Conservation (phyloP, 2,329 filamentous ascomycete genomes). For the Penicillium sp. region DNA sequence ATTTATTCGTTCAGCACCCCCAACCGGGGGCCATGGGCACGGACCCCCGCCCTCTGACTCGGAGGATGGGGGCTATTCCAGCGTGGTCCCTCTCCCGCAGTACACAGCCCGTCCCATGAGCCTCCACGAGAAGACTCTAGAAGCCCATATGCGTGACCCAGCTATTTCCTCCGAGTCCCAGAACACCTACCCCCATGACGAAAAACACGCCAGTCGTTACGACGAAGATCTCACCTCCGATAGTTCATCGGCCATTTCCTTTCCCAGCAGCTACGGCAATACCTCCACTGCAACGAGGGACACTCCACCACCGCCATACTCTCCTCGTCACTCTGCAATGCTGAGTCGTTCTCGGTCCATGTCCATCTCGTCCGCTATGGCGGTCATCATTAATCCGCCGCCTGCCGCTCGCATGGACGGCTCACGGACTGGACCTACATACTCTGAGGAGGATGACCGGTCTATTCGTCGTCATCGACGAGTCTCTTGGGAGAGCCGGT, state of each 20-base stretch:
- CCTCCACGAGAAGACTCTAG: slow-evolving; percentile 43
- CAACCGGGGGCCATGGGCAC: slow-evolving; percentile 13
- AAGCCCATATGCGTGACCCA: slow-evolving; percentile 35
- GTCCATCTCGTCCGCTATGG: slow-evolving; percentile 33
- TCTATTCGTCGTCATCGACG: slow-evolving; percentile 25
- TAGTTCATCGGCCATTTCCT: slow-evolving; percentile 43
- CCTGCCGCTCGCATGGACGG: slow-evolving; percentile 30
- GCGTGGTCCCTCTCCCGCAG: slow-evolving; percentile 39
- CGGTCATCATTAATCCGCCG: slow-evolving; percentile 25
- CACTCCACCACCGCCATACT: slow-evolving; percentile 46
- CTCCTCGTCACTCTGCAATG: slow-evolving; percentile 31
- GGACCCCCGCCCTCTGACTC: slow-evolving; percentile 22
- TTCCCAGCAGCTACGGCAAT: slow-evolving; percentile 46
- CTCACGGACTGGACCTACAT: slow-evolving; percentile 29
- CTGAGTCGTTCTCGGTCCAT: slow-evolving; percentile 34
- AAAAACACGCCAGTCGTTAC: slow-evolving; percentile 34
- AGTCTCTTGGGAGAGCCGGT: slow-evolving; percentile 33
- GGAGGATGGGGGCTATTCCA: slow-evolving; percentile 33
- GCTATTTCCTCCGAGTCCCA: slow-evolving; percentile 27
- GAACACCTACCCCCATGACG: slow-evolving; percentile 24
- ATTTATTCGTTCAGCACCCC: slow-evolving; percentile 17
- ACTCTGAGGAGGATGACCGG: slow-evolving; percentile 23
- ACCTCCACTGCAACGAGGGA: slow-evolving; percentile 47
- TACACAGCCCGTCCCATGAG: slow-evolving; percentile 44
- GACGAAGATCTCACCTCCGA: slow-evolving; percentile 39